Conservation (phyloP, 768 basidiomycete genomes). For the Tricholoma terreum region DNA sequence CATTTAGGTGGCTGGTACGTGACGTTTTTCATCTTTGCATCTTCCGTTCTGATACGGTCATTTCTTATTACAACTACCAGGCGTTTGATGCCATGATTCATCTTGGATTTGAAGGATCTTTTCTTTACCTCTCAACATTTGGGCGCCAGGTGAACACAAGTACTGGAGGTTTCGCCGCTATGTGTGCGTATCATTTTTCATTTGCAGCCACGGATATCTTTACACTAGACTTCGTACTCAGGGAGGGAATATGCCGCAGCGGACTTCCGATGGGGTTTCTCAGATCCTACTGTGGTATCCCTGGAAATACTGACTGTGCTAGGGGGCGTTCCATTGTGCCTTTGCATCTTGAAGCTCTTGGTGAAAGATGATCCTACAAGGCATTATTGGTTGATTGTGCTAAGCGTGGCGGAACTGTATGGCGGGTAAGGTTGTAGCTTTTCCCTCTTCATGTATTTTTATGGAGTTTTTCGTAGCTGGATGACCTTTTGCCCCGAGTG, state of each 20-base stretch:
- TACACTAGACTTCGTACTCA: constrained; percentile 19
- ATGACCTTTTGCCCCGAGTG: constrained; percentile 92
- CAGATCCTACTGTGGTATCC: constrained; percentile 78
- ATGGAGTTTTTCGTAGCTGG: constrained; percentile 43
- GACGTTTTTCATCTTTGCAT: too few relatives aligned
- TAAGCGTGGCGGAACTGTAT: constrained; percentile 75
- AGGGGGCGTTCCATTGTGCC: constrained; percentile 71
- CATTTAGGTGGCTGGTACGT: constrained; percentile 78
- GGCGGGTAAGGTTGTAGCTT: constrained; percentile 49
- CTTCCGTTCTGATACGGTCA: neutral
- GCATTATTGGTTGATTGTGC: constrained; percentile 78
- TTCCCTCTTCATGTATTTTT: neutral
- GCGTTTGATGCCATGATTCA: constrained; percentile 81
- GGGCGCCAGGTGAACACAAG: constrained; percentile 71
- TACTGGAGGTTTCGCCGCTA: constrained; percentile 62
- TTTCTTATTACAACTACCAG: constrained; percentile 30
- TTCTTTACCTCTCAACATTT: constrained; percentile 73
- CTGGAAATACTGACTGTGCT: constrained; percentile 84
- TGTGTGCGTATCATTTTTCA: constrained; percentile 52
- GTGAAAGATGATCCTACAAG: constrained; percentile 60
- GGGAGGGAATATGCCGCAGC: constrained; percentile 83
- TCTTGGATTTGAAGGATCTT: constrained; percentile 76
- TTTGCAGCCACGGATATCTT: neutral
- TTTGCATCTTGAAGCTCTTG: constrained; percentile 67
- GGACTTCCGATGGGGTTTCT: constrained; percentile 76